Evolutionary conservation across 805 yeast species (phyloP).

Genomic region (Yamadazyma paraphyllophila): DNA sequence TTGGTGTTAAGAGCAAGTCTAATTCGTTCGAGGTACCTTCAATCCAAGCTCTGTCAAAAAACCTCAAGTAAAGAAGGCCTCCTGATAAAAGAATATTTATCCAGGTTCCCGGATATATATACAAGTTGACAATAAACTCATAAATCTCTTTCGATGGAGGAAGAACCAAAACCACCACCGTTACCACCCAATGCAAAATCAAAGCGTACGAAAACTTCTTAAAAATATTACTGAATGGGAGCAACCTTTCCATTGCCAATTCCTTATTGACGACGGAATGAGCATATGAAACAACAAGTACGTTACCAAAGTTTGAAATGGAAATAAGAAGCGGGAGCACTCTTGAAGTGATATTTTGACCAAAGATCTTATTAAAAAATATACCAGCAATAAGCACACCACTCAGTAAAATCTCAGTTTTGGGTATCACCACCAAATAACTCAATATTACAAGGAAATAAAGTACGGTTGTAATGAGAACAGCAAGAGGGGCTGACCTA

Average conservation of each 20-base stretch:
- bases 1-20: slow-evolving; percentile 11
- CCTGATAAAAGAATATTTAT: slow-evolving; percentile 50
- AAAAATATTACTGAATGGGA: slow-evolving; percentile 52
- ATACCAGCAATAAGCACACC: slow-evolving; percentile 67
- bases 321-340: slow-evolving; percentile 58
- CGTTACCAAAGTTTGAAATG: slow-evolving; percentile 61
- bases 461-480: slow-evolving; percentile 48
- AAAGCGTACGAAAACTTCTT: slow-evolving; percentile 46
- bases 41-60: slow-evolving; percentile 24
- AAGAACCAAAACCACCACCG: slow-evolving; percentile 49
- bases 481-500: slow-evolving; percentile 62
- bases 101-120: slow-evolving; percentile 65
- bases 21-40: slow-evolving; percentile 41
- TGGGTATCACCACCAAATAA: slow-evolving; percentile 53
- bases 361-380: slow-evolving; percentile 57
- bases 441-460: slow-evolving; percentile 59
- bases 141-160: slow-evolving; percentile 67
- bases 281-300: slow-evolving; percentile 61
- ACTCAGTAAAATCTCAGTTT: slow-evolving; percentile 46
- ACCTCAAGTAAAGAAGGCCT: slow-evolving; percentile 54
- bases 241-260: slow-evolving; percentile 48
- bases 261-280: slow-evolving; percentile 59
- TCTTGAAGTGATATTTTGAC: slow-evolving; percentile 48
- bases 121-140: slow-evolving; percentile 59
- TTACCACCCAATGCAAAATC: slow-evolving; percentile 53